Conservation (phyloP, 2,329 filamentous ascomycete species). For the Geosmithia putterillii region DNA sequence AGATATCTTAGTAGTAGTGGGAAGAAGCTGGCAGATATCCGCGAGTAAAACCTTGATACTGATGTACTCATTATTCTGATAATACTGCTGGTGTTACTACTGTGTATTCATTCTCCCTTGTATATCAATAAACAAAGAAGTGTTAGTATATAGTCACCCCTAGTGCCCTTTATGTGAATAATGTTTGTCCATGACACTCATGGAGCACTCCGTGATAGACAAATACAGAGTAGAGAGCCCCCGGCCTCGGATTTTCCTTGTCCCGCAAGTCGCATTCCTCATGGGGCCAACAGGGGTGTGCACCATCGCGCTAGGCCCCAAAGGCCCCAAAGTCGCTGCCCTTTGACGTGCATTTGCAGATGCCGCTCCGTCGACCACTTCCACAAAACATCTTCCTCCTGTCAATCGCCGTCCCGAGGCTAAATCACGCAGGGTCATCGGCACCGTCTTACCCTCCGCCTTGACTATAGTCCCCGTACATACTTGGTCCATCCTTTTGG, state of each 20-base stretch:
- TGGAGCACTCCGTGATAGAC: not conserved
- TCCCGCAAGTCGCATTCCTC: not conserved
- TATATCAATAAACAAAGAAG: too few species aligned
- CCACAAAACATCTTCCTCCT: conserved; percentile 17
- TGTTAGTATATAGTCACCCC: too few species aligned
- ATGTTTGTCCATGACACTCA: not conserved
- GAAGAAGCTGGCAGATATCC: too few species aligned
- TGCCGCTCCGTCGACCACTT: conserved; percentile 14
- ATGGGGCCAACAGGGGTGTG: not conserved
- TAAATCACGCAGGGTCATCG: not conserved
- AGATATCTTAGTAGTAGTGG: not conserved
- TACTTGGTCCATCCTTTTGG: conserved; percentile 1
- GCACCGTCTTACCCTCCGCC: not conserved
- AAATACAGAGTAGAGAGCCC: not conserved
- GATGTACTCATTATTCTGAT: too few species aligned
- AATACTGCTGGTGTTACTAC: too few species aligned
- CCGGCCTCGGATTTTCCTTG: not conserved
- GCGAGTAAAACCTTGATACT: too few species aligned
- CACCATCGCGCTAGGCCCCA: conserved; percentile 3
- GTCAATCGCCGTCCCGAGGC: not conserved
- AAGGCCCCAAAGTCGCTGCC: conserved; percentile 2
- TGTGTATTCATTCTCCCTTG: too few species aligned
- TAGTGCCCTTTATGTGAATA: too few species aligned
- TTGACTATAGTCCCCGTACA: not conserved
- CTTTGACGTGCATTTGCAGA: conserved; percentile 20